Conservation (phyloP, 495 filamentous ascomycete species). For the Recurvomyces mirabilis region DNA sequence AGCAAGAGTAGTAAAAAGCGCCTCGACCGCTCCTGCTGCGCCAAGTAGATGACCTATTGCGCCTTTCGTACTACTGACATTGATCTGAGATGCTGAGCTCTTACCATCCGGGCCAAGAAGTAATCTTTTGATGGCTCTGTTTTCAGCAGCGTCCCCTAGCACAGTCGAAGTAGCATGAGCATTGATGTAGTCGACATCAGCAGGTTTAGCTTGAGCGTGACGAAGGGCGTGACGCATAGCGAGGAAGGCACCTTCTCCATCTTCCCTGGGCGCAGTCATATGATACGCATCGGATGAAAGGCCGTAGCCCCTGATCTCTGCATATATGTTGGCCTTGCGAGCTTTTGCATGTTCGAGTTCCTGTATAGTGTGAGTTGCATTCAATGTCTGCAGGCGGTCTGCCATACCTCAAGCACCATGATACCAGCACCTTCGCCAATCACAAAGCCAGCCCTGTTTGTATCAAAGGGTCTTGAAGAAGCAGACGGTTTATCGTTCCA, state of each 20-base stretch:
- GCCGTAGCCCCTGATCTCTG: constrained; percentile 82
- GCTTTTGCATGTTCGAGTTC: constrained; percentile 78
- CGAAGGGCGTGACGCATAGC: constrained; percentile 78
- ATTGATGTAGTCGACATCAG: constrained; percentile 80
- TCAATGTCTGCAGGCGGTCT: background rate
- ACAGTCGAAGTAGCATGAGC: constrained; percentile 84
- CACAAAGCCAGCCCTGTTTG: constrained; percentile 73
- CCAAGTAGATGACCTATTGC: constrained; percentile 87
- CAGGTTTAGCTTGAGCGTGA: constrained; percentile 57
- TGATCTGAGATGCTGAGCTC: constrained; percentile 50
- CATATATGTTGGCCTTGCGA: constrained; percentile 72
- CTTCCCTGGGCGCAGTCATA: constrained; percentile 75
- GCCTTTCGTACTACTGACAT: constrained; percentile 88
- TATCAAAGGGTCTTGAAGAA: constrained; percentile 81
- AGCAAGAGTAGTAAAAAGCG: constrained; percentile 69
- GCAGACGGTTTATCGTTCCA: constrained; percentile 64
- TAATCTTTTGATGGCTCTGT: constrained; percentile 64
- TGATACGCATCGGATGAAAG: constrained; percentile 80
- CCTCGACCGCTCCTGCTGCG: constrained; percentile 80
- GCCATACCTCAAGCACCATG: constrained; percentile 62
- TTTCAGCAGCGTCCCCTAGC: constrained; percentile 82
- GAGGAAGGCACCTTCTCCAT: constrained; percentile 66
- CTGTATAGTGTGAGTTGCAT: constrained; percentile 25
- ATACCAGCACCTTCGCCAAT: constrained; percentile 88
- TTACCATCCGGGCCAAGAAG: constrained; percentile 64